Evolutionary conservation across 371 early-diverging fungal species (phyloP), one percentile per base, ranked within the genome.

Genomic region (Dentiscutata heterogama): DNA sequence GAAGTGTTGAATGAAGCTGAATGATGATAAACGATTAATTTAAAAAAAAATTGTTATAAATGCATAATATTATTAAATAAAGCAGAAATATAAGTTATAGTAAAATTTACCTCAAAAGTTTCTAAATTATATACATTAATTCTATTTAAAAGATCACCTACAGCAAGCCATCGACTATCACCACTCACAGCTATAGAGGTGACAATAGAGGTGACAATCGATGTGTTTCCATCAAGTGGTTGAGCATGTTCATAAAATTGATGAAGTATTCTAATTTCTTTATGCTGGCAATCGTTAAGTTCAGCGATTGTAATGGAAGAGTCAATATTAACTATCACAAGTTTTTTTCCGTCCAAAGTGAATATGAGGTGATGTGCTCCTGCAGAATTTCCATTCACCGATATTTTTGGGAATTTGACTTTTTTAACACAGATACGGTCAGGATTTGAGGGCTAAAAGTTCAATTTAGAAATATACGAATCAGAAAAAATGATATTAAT

Each of bases 91-190:
- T 27, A 73, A 39, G 39, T 68, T 18, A 42, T 68, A n/a, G 14
- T 18, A 35, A 18, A 25, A 65, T 79, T 82, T 87, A 94, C 94
- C 92, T 92, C 88, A 68, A 94, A 85, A 51, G 90, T 89, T 81
- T 95, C 95, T 67, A 97, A 82, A 73, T 94, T 93, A 64, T 91
- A 95, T n/a, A 97, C 90, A 82, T 92, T 89, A 68, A 96, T 93
- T 63, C 91, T 88, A 83, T 94, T 94, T 11, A 88, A 85, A 79
- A 93, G 87, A 84, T 96, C 97, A 5, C 93, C 94, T 10, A 94
- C 93, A 3, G 93, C 96, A 50, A 97, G 85, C 93, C 94, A 96
- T 83, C 92, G 92, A 22, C 94, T 94, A 85, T 95, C 95, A 3
- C 87, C 86, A 83, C 96, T 96, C 31, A 95, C 91, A 27, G 94